Evolutionary conservation across 2,329 filamentous ascomycete genomes (phyloP), one percentile per base, ranked within the genome.

Genomic region (Fusarium chuoi): DNA sequence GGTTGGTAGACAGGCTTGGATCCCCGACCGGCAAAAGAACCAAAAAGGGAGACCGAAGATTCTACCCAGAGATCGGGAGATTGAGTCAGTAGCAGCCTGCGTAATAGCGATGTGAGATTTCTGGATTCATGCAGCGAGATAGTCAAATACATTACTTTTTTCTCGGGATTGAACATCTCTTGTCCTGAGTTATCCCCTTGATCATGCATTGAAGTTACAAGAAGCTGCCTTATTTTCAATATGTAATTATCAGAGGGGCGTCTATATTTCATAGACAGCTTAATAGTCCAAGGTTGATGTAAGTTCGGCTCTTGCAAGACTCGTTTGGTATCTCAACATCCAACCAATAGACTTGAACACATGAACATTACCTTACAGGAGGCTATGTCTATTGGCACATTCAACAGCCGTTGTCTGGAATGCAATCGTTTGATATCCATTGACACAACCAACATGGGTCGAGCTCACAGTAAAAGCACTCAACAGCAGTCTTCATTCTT

Each of bases 401-500:
- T 26, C n/a, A 24, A 20, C 11, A 18, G 51, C 20, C 20, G 24
- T 41, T 39, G 36, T n/a, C 51, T 18, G 11, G 20, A n/a, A n/a
- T 41, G 26, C 24, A 41, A 41, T 38, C 17, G 20, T 41, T 39
- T 17, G 20, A n/a, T 18, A 38, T 41, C 14, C 24, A 39, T 39
- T n/a, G 38, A 18, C 51, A 51, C 24, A n/a, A 24, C 45, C 20
- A 38, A 22, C 15, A 59, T n/a, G 45, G 33, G 42, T 51, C 30
- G 36, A 59, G 45, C 20, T 44, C 24, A 54, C 59, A 51, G 8
- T n/a, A 30, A 51, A n/a, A 39, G 11, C 42, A 38, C 28, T 41
- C 46, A 57, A 57, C 57, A 18, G 30, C 64, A 62, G 61, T 74
- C 65, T 70, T 65, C 55, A 57, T 65, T 76, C 54, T 46, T 54